A percentile compares a stretch with the other conserved stretches of the same genome.
Conservation (phyloP, 1,284 basidiomycete species). For the Melanopsichium pennsylvanicum region DNA sequence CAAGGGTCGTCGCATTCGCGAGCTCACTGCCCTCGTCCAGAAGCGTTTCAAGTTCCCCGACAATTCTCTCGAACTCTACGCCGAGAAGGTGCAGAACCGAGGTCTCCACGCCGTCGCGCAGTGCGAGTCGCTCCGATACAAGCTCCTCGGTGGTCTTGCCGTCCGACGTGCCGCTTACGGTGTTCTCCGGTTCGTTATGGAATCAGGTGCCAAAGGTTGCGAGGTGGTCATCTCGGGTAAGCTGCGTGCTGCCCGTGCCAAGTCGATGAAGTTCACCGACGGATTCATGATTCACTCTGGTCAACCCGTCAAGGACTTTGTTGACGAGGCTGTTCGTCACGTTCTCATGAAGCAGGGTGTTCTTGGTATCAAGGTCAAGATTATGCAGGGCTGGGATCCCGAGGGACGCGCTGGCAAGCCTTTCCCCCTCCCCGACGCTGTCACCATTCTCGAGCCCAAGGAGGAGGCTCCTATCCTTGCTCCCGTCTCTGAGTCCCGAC, state of each 20-base stretch:
- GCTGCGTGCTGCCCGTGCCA: constrained; percentile 98
- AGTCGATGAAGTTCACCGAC: constrained; percentile 99
- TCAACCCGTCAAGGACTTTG: constrained; percentile 95
- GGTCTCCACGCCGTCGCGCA: constrained; percentile 98
- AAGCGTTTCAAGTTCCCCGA: constrained; percentile 99
- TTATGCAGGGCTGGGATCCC: constrained; percentile 97
- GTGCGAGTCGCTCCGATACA: constrained; percentile 98
- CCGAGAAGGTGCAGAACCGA: constrained; percentile 99
- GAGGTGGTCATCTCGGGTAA: constrained; percentile 99
- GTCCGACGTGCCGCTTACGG: constrained; percentile 99
- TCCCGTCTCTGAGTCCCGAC: constrained; percentile 63
- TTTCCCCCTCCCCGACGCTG: constrained; percentile 94
- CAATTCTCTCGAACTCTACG: constrained; percentile 97
- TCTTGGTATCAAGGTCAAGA: constrained; percentile 99
- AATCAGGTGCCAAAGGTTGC: constrained; percentile 99
- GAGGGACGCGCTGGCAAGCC: constrained; percentile 77
- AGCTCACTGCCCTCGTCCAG: constrained; percentile 97
- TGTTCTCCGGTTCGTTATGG: constrained; percentile 99
- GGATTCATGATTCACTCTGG: constrained; percentile 99
- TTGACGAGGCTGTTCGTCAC: constrained; percentile 97
- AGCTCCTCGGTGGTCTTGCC: constrained; percentile 98
- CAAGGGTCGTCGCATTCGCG: constrained; percentile 98
- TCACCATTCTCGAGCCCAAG: constrained; percentile 86
- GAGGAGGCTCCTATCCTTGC: constrained; percentile 69
- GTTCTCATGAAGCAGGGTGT: constrained; percentile 99